Evolutionary conservation across 148 eudicot species (phyloP).

Genomic region (Cornus florida): DNA sequence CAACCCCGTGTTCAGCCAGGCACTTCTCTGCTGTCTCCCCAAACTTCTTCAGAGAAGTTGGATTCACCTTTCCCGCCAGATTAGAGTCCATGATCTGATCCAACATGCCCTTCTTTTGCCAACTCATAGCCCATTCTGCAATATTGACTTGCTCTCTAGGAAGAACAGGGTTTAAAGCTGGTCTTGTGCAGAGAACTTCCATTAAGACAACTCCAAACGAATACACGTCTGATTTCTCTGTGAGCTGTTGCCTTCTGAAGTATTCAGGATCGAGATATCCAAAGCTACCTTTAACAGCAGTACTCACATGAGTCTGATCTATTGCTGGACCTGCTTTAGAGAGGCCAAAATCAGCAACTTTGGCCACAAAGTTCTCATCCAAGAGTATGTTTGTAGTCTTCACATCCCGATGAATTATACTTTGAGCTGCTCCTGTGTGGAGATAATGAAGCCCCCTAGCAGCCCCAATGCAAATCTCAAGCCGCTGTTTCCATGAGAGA

Average conservation of each 20-base stretch:
- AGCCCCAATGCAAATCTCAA: slow-evolving; percentile 95
- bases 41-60: slow-evolving; percentile 78
- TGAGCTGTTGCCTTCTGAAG: slow-evolving; percentile 89
- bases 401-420: slow-evolving; percentile 94
- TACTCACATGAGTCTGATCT: slow-evolving; percentile 96
- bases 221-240: slow-evolving; percentile 94
- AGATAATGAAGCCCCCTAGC: slow-evolving; percentile 97
- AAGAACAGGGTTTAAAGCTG: slow-evolving; percentile 92
- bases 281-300: slow-evolving; percentile 96
- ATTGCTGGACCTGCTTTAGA: slow-evolving; percentile 89
- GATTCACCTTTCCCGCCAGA: slow-evolving; percentile 68
- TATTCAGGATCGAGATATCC: slow-evolving; percentile 97
- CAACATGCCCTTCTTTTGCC: slow-evolving; percentile 98
- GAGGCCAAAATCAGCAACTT: slow-evolving; percentile 96
- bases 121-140: slow-evolving; percentile 97
- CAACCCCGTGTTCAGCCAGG: slow-evolving; percentile 88
- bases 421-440: slow-evolving; percentile 90
- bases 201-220: slow-evolving; percentile 93
- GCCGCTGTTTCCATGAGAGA: slow-evolving; percentile 90
- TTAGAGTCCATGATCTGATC: slow-evolving; percentile 84
- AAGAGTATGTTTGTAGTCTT: slow-evolving; percentile 96
- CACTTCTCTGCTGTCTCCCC: slow-evolving; percentile 98
- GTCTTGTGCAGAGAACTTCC: slow-evolving; percentile 95
- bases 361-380: slow-evolving; percentile 87
- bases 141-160: slow-evolving; percentile 95